Evolutionary conservation across 768 basidiomycete species (phyloP), one percentile per base, ranked within the genome.

Genomic region (Suillus subluteus): DNA sequence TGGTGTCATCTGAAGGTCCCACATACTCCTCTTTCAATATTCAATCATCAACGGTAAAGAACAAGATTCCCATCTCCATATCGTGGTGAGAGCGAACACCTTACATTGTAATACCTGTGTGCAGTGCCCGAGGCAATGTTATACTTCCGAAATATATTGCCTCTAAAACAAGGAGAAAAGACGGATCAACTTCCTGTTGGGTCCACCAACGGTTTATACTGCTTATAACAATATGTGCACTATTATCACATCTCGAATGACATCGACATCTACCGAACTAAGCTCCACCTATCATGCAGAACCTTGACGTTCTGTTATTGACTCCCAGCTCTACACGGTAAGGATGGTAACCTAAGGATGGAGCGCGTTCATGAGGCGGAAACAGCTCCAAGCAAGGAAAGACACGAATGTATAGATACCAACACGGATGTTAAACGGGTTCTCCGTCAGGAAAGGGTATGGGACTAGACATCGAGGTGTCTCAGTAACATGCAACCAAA

Each of bases 401-500:
- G 84, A 82, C 1, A 86, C 82, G 7, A 77, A 82, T 41, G 73
- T 72, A 76, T 95, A 95, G 44, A 94, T 91, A 8, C 74, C 76
- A 15, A 88, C 68, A 16, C 92, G 84, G 38, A 81, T 76, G 9
- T 72, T 68, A 23, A 88, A 78, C 0, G 86, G 78, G 72, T 83
- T 88, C 21, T 88, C 70, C 0, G 88, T 91, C 66, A 95, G 80
- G 79, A 95, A 95, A 0, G 94, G 94, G 77, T 95, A 95, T 35
- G 93, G 91, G 79, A 94, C 91, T 91, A 65, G 6, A 62, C 59
- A 15, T 58, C 18, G 48, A 44, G 23, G 26, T 44, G 54, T 40
- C 37, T 67, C 40, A 65, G 58, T 40, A 62, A 72, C 18, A 61
- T 50, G 46, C 30, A 32, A 38, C 8, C 46, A 61, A 15, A 55